Evolutionary conservation across 2,329 filamentous ascomycete genomes (phyloP), one percentile per base, ranked within the genome.

Genomic region (Sporothrix luriei): DNA sequence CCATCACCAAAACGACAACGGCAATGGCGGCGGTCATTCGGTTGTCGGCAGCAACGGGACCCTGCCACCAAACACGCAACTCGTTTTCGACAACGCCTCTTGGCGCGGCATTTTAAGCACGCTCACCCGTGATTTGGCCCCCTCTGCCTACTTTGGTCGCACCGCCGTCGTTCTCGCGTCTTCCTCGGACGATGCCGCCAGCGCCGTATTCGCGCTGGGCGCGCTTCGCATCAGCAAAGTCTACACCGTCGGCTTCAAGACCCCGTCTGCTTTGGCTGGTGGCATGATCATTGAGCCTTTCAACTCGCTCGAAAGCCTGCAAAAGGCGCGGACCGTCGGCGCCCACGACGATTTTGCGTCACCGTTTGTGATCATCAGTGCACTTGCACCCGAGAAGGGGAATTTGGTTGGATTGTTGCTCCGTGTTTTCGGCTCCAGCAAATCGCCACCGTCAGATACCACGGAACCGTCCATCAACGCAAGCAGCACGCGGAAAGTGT

Each of bases 41-140:
- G 55, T 46, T 21, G 33, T 65, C 11, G 40, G 61, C n/a, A 52
- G 67, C n/a, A 65, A 51, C 46, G 74, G 74, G 4, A 80, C 80
- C 2, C 74, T 85, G 3, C 78, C 84, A 2, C 80, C 84, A 13
- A 84, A 82, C 68, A 84, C 84, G 0, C 81, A 82, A 5, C 85
- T 94, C 52, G 82, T 94, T 19, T 90, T 93, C 61, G 92, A 95
- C 75, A 96, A 96, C 74, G 90, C 91, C 13, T 88, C 89, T 16
- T 95, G 92, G 91, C 93, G 92, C 78, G 92, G 92, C 1, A 94
- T 96, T 70, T 84, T 93, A 62, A 90, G 91, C 67, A 93, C 92
- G 0, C 82, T 96, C 70, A 95, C 90, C 4, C 86, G 91, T 26
- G 92, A 96, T 75, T 89, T 94, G 74, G 91, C 93, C 0, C 92